These are phyloP conservation scores for Paspalum vaginatum DNA, from an alignment of 176 grass and related monocot genomes.

Conservation along the genomic window DNA sequence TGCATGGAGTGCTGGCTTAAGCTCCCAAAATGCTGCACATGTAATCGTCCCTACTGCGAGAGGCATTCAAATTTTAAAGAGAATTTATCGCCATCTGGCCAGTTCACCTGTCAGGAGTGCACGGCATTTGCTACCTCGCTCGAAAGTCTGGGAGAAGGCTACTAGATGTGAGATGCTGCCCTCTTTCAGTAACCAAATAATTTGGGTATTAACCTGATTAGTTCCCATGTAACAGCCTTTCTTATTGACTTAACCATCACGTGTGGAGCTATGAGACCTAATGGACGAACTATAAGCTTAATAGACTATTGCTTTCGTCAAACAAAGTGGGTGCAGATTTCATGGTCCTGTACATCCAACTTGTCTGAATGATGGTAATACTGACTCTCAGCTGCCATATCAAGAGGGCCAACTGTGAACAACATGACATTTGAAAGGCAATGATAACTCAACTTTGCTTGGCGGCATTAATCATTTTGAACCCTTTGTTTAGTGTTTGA, in stretches of 20 bases:
- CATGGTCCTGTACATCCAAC: conserved; percentile 12
- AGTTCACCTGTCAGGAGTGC: conserved; percentile 72
- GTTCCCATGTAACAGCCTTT: conserved; percentile 7
- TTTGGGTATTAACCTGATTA: not conserved
- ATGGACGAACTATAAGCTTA: not conserved
- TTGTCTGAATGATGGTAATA: conserved; percentile 13
- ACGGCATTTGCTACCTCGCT: conserved; percentile 30
- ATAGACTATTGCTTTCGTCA: conserved; percentile 17
- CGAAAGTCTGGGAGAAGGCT: conserved; percentile 36
- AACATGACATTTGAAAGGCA: not conserved
- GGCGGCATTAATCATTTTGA: not conserved
- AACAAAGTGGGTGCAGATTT: conserved; percentile 44
- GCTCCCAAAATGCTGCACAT: conserved; percentile 73
- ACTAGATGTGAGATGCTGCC: conserved; percentile 36
- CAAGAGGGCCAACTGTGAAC: conserved; percentile 1
- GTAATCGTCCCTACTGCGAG: conserved; percentile 82
- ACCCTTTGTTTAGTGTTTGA: not conserved
- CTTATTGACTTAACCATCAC: not conserved
- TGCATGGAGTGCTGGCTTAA: conserved; percentile 80
- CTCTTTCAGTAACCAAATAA: not conserved
- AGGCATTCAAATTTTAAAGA: conserved; percentile 49
- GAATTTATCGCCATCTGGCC: conserved; percentile 32
- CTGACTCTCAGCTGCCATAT: not conserved
- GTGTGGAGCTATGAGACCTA: not conserved
- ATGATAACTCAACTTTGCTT: not conserved